Evolutionary conservation across 306 rosid species (phyloP).

Genomic region (Vigna reflexopilosa): DNA sequence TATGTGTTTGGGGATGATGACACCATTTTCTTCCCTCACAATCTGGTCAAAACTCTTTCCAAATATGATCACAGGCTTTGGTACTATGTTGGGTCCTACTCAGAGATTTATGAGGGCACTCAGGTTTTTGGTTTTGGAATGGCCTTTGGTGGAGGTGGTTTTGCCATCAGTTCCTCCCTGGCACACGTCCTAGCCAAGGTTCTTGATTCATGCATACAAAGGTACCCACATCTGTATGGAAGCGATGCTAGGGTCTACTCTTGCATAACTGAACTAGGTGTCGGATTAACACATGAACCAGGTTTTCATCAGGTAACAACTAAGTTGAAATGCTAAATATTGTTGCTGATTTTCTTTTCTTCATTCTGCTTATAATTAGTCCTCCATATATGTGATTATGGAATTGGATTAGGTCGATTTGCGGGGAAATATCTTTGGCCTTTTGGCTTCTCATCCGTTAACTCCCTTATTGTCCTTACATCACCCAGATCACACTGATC

Average conservation of each 20-base stretch:
- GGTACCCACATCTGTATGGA: conserved; percentile 85
- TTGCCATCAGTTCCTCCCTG: conserved; percentile 72
- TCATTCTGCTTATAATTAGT: neutral
- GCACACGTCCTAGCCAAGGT: conserved; percentile 65
- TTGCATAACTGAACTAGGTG: conserved; percentile 85
- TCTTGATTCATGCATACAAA: conserved; percentile 73
- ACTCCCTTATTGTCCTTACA: conserved; percentile 78
- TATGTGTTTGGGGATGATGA: conserved; percentile 93
- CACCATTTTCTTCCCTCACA: conserved; percentile 80
- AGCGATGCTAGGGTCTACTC: conserved; percentile 75
- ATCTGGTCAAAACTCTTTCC: conserved; percentile 75
- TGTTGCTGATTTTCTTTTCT: neutral
- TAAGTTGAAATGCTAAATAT: neutral
- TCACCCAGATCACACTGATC: conserved; percentile 57
- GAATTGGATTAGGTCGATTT: conserved; percentile 67
- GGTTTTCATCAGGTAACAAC: conserved; percentile 89
- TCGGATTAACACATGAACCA: conserved; percentile 70
- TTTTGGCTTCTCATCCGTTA: conserved; percentile 86
- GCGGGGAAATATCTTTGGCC: conserved; percentile 70
- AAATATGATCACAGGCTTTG: conserved; percentile 75
- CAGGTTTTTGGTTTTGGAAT: conserved; percentile 66
- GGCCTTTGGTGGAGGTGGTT: conserved; percentile 93
- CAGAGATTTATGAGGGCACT: conserved; percentile 57
- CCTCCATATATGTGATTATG: conserved; percentile 23
- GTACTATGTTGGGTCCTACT: conserved; percentile 77